Percentiles rank a stretch among this genome's conserved stretches.
These are phyloP conservation scores for Chaetomium sp. DNA, from an alignment of 2,329 filamentous ascomycete genomes.

Conservation along the genomic window DNA sequence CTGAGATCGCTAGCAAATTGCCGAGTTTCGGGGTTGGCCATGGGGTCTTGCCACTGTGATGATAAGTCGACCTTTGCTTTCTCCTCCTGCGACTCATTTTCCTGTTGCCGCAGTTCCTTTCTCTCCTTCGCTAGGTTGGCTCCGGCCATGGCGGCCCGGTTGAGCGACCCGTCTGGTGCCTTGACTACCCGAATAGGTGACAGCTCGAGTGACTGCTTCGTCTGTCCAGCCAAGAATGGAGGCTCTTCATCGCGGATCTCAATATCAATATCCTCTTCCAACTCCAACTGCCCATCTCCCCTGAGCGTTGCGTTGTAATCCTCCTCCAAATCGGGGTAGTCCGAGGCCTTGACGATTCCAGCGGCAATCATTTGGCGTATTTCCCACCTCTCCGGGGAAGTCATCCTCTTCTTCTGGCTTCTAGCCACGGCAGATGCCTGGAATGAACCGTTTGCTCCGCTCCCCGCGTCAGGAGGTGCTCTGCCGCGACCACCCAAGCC, in stretches of 20 bases:
- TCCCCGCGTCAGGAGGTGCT: constrained; percentile 52
- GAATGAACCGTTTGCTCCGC: constrained; percentile 56
- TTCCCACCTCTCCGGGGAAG: constrained; percentile 95
- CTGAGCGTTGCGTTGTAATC: constrained; percentile 87
- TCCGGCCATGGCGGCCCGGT: constrained; percentile 92
- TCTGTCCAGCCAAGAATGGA: constrained; percentile 92
- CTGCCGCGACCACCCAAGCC: constrained; percentile 66
- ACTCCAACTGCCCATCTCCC: constrained; percentile 83
- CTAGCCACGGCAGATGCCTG: constrained; percentile 59
- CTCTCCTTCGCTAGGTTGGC: constrained; percentile 86
- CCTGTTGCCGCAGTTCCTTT: constrained; percentile 84
- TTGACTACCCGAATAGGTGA: constrained; percentile 97
- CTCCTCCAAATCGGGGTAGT: constrained; percentile 93
- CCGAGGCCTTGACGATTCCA: constrained; percentile 86
- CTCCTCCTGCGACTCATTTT: constrained; percentile 77
- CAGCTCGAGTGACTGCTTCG: constrained; percentile 91
- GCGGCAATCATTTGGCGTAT: constrained; percentile 96
- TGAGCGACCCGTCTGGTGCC: constrained; percentile 96
- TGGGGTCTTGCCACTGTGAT: constrained; percentile 95
- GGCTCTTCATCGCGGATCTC: constrained; percentile 96
- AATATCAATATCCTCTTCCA: constrained; percentile 96
- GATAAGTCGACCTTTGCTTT: constrained; percentile 80
- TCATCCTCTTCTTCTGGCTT: constrained; percentile 85
- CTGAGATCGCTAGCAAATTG: constrained; percentile 89
- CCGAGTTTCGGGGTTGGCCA: constrained; percentile 81